phyloP scores from a whole-genome alignment of 176 grass and related monocot species.

The Phoenix dactylifera region DNA sequence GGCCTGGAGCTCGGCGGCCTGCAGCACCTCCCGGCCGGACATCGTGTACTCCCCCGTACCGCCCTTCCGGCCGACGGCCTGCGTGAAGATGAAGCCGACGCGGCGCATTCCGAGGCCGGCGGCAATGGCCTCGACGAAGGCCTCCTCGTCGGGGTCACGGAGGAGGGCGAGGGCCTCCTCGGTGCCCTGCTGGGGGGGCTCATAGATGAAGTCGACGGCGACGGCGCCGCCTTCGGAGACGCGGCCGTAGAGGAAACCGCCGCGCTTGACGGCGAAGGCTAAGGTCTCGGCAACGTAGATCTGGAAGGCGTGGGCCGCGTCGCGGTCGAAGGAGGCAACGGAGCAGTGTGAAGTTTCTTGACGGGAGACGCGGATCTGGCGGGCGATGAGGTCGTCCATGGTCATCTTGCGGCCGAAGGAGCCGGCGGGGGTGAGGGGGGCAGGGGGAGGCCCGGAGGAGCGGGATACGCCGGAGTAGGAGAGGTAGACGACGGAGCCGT shows the following conservation, averaged over 20 bases:
- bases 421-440: constrained; percentile 47
- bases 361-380: constrained; percentile 89
- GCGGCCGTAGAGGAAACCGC: constrained; percentile 70
- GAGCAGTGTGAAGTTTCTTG: constrained; percentile 70
- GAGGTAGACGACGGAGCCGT: constrained; percentile 68
- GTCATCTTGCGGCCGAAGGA: constrained; percentile 92
- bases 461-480: constrained; percentile 25
- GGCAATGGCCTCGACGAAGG: constrained; percentile 64
- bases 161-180: constrained; percentile 54
- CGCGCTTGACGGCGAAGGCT: constrained; percentile 79
- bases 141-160: constrained; percentile 59
- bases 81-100: constrained; percentile 76
- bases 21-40: constrained; percentile 76
- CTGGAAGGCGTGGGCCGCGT: constrained; percentile 79
- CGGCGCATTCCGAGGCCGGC: constrained; percentile 65
- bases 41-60: constrained; percentile 82
- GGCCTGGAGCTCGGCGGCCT: constrained; percentile 55
- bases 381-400: constrained; percentile 92
- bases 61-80: constrained; percentile 76
- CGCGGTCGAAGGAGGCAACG: constrained; percentile 71
- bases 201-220: constrained; percentile 87
- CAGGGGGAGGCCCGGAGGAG: constrained; percentile 19
- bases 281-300: constrained; percentile 65
- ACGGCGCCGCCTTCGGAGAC: constrained; percentile 41
- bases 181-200: constrained; percentile 68